phyloP scores from a whole-genome alignment of 257 asterid genomes.

The Solanum neorickii region DNA sequence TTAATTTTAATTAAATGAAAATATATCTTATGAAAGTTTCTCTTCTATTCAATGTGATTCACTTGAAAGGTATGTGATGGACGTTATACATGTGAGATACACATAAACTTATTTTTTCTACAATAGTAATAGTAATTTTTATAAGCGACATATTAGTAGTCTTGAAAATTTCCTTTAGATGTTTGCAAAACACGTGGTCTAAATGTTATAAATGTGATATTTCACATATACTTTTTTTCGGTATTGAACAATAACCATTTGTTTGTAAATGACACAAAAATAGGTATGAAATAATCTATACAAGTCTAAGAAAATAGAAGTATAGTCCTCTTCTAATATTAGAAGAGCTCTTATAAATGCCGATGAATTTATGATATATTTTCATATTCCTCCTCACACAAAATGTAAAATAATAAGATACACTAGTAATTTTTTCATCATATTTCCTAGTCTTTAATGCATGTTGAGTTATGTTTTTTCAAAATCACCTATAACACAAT shows the following conservation, averaged over 20 bases:
- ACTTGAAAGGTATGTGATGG: neutral
- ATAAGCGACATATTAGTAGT: neutral
- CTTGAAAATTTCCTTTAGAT: neutral
- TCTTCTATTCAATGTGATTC: too few relatives aligned
- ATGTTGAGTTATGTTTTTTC: neutral
- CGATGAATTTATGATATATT: too few relatives aligned
- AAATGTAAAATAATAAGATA: neutral
- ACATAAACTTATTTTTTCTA: too few relatives aligned
- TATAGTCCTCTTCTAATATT: neutral
- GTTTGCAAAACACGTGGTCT: neutral
- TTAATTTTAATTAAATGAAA: too few relatives aligned
- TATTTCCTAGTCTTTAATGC: neutral
- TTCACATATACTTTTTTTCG: neutral
- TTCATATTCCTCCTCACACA: neutral
- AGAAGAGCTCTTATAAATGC: neutral
- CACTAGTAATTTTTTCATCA: neutral
- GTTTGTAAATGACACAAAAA: neutral
- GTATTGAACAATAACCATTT: neutral
- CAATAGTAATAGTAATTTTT: too few relatives aligned
- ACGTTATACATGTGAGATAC: neutral
- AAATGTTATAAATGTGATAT: neutral
- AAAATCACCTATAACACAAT: neutral
- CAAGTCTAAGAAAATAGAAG: neutral
- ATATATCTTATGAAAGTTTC: too few relatives aligned
- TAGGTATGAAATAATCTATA: neutral